Percentiles rank a stretch among this genome's conserved stretches.
phyloP scores from a whole-genome alignment of 148 eudicot species.

The Selenicereus undatus region DNA sequence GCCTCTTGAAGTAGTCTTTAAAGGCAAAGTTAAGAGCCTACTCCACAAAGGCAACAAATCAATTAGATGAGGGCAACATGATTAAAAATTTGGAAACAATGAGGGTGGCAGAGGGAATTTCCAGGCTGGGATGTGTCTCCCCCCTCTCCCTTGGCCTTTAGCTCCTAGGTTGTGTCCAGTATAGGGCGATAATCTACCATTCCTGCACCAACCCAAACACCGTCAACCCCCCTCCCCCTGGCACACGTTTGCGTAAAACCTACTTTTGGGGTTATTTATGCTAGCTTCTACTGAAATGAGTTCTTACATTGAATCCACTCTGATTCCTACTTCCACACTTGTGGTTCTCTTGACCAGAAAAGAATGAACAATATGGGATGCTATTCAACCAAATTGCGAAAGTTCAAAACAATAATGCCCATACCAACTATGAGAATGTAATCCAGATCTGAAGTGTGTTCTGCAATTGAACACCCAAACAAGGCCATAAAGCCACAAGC shows the following conservation, averaged over 20 bases:
- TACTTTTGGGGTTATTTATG: neutral
- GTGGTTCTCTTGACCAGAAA: neutral
- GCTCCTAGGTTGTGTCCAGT: neutral
- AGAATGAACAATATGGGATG: neutral
- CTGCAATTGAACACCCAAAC: neutral
- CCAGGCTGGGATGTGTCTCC: neutral
- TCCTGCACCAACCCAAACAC: no score
- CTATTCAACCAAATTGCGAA: neutral
- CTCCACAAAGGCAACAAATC: neutral
- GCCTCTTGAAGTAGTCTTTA: slow-evolving; percentile 75
- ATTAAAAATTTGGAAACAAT: neutral
- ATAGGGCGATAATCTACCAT: neutral
- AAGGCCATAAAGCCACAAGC: neutral
- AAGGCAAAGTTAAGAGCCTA: slow-evolving; percentile 91
- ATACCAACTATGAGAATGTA: neutral
- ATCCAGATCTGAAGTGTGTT: neutral
- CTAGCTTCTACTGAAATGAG: neutral
- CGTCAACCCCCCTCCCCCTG: no score
- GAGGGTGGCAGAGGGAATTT: neutral
- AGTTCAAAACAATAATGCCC: no score
- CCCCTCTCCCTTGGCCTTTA: neutral
- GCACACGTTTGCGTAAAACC: no score
- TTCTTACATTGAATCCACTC: neutral
- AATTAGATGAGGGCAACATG: neutral
- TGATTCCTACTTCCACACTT: neutral